phyloP scores from a whole-genome alignment of 352 stramenopile species.

The Thraustochytrium striatum region DNA sequence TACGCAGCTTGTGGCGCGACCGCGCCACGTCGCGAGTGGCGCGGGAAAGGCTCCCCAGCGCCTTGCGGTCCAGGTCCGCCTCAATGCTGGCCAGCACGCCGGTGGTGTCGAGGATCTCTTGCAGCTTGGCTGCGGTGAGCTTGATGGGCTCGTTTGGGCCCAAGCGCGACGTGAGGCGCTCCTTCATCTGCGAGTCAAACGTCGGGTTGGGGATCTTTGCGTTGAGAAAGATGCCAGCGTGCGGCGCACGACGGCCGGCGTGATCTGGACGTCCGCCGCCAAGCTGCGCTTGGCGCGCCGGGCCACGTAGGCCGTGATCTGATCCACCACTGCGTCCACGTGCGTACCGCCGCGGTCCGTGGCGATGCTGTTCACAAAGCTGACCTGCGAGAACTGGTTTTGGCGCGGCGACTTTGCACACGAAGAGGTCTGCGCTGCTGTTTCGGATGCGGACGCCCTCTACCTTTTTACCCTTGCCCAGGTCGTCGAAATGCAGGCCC shows the following conservation, averaged over 20 bases:
- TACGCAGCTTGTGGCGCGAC: constrained; percentile 72
- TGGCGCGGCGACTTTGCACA: too few species aligned
- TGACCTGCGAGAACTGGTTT: too few species aligned
- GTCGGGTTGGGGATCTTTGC: constrained; percentile 96
- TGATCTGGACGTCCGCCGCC: too few species aligned
- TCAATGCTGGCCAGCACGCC: constrained; percentile 90
- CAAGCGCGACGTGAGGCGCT: constrained; percentile 85
- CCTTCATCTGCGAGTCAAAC: constrained; percentile 99
- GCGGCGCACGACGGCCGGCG: too few species aligned
- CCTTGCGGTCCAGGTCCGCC: constrained; percentile 55
- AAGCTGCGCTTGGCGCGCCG: too few species aligned
- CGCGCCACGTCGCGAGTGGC: neutral
- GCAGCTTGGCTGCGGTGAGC: constrained; percentile 80
- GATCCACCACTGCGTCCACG: too few species aligned
- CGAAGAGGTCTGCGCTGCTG: too few species aligned
- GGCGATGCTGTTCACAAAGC: neutral
- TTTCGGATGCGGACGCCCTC: too few species aligned
- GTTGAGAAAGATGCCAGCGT: constrained; percentile 99
- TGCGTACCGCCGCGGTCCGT: too few species aligned
- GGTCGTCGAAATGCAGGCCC: constrained; percentile 67
- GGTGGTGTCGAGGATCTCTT: constrained; percentile 86
- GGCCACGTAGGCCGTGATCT: constrained; percentile 4
- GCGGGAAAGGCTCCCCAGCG: neutral
- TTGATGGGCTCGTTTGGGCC: constrained; percentile 64
- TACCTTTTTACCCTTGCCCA: constrained; percentile 51